phyloP scores from a whole-genome alignment of 805 yeast genomes.

The Candida parachauliodes region DNA sequence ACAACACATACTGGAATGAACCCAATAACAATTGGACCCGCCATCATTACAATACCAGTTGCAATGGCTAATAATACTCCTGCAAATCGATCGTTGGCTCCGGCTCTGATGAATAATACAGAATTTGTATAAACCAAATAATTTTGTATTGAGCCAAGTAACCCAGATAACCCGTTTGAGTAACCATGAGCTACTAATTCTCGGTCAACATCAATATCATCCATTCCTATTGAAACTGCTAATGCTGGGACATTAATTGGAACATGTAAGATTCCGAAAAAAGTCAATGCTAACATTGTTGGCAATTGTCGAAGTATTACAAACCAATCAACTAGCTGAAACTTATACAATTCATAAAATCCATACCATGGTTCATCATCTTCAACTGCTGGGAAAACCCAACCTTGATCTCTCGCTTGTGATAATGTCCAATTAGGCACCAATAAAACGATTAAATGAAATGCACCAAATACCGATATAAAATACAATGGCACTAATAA shows the following conservation, averaged over 20 bases:
- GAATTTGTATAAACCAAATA: constrained; percentile 94
- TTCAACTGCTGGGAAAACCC: constrained; percentile 73
- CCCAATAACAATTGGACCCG: constrained; percentile 92
- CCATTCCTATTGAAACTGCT: constrained; percentile 85
- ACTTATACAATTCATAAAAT: constrained; percentile 72
- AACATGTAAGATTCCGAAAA: constrained; percentile 93
- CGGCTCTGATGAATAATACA: constrained; percentile 86
- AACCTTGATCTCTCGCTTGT: constrained; percentile 67
- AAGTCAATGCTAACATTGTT: constrained; percentile 91
- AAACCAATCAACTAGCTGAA: constrained; percentile 70
- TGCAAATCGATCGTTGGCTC: constrained; percentile 85
- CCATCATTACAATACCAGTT: constrained; percentile 74
- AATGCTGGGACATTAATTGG: constrained; percentile 97
- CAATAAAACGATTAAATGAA: constrained; percentile 64
- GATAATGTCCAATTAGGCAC: constrained; percentile 65
- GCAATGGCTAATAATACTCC: constrained; percentile 86
- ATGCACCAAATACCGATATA: constrained; percentile 61
- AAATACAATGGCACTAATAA: constrained; percentile 79
- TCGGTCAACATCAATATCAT: constrained; percentile 82
- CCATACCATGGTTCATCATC: constrained; percentile 84
- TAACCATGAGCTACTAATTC: constrained; percentile 94
- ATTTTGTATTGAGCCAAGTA: constrained; percentile 85
- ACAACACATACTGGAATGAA: constrained; percentile 95
- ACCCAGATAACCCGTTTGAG: constrained; percentile 81
- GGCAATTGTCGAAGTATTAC: constrained; percentile 70